phyloP scores from a whole-genome alignment of 2,329 filamentous ascomycete species.

The Metarhizium brunneum region DNA sequence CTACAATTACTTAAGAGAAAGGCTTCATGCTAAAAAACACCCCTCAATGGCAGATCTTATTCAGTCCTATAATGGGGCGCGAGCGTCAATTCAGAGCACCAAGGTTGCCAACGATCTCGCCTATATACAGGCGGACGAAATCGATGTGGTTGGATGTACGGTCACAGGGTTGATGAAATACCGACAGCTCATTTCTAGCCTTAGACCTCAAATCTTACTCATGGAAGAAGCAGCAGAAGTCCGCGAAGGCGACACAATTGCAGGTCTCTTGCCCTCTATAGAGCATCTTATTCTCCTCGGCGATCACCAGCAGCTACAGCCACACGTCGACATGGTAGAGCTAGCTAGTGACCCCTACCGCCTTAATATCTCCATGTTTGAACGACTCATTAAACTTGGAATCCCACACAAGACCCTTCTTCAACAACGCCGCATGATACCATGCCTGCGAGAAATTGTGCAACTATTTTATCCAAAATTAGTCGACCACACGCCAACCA shows the following conservation, averaged over 20 bases:
- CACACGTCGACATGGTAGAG: slow-evolving; percentile 52
- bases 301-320: slow-evolving; percentile 72
- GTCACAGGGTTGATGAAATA: slow-evolving; percentile 79
- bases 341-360: slow-evolving; percentile 53
- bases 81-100: slow-evolving; percentile 43
- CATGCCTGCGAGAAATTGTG: slow-evolving; percentile 33
- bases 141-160: slow-evolving; percentile 55
- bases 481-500: slow-evolving; percentile 33
- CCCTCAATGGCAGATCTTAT: slow-evolving; percentile 27
- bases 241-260: slow-evolving; percentile 50
- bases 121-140: slow-evolving; percentile 23
- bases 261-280: slow-evolving; percentile 37
- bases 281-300: slow-evolving; percentile 55
- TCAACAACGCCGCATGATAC: slow-evolving; percentile 54
- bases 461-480: slow-evolving; percentile 38
- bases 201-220: slow-evolving; percentile 59
- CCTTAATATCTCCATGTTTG: slow-evolving; percentile 69
- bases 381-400: slow-evolving; percentile 59
- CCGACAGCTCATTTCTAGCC: slow-evolving; percentile 54
- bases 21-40: neutral
- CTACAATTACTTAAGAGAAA: slow-evolving; percentile 1
- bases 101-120: slow-evolving; percentile 48
- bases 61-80: slow-evolving; percentile 37
- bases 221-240: slow-evolving; percentile 78
- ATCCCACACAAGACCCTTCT: slow-evolving; percentile 56